These are phyloP conservation scores for Funneliformis caledonium DNA, from an alignment of 371 early-diverging fungal genomes.

Conservation along the genomic window DNA sequence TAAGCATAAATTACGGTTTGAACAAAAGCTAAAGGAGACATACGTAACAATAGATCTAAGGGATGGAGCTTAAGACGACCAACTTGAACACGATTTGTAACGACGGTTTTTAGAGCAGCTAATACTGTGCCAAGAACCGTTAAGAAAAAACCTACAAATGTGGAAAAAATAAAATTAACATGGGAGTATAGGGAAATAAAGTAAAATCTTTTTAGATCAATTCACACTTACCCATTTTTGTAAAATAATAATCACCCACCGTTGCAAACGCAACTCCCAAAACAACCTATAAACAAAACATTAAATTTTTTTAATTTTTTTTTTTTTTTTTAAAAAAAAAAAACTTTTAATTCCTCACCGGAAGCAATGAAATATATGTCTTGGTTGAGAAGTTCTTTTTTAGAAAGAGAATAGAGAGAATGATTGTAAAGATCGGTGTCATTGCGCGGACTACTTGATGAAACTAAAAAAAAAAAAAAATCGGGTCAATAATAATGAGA, in stretches of 20 bases:
- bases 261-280: slow-evolving; percentile 86
- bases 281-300: slow-evolving; percentile 57
- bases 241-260: slow-evolving; percentile 80
- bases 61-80: slow-evolving; percentile 81
- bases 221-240: slow-evolving; percentile 53
- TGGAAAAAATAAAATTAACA: not conserved
- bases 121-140: slow-evolving; percentile 83
- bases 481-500: not conserved
- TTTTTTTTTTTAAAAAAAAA: not conserved
- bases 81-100: slow-evolving; percentile 81
- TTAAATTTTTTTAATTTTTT: not conserved
- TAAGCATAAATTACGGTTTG: slow-evolving; percentile 75
- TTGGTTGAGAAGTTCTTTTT: slow-evolving; percentile 60
- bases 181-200: not conserved
- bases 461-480: slow-evolving; percentile 53
- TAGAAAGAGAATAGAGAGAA: slow-evolving; percentile 63
- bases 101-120: slow-evolving; percentile 84
- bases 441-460: slow-evolving; percentile 91
- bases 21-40: slow-evolving; percentile 81
- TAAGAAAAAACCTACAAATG: slow-evolving; percentile 64
- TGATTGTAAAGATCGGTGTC: slow-evolving; percentile 82
- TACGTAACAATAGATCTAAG: slow-evolving; percentile 78
- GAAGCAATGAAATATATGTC: slow-evolving; percentile 68
- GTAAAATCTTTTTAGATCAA: not conserved
- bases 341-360: slow-evolving; percentile 42